These are phyloP conservation scores for Didymella segeticola DNA, from an alignment of 2,329 filamentous ascomycete species.

Conservation along the genomic window DNA sequence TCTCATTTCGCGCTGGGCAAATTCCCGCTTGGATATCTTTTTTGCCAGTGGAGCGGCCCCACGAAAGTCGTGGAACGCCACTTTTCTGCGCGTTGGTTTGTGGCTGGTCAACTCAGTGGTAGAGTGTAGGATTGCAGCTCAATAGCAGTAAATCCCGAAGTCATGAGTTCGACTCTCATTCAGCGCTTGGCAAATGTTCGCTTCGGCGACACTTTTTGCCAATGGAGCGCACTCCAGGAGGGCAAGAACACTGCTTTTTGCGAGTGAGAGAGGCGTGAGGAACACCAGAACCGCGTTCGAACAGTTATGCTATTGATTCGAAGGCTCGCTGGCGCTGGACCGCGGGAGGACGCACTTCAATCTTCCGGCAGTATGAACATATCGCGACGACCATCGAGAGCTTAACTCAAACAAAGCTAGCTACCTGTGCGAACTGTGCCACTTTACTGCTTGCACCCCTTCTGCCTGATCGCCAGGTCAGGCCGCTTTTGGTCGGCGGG, in stretches of 20 bases:
- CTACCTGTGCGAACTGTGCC: slow-evolving; percentile 7
- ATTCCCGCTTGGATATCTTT: too few relatives aligned
- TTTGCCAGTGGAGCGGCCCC: too few relatives aligned
- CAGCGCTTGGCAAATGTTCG: slow-evolving; percentile 23
- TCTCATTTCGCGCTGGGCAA: too few relatives aligned
- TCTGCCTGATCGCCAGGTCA: not conserved
- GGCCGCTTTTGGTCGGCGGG: slow-evolving; percentile 6
- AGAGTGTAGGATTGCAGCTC: slow-evolving; percentile 35
- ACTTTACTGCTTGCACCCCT: not conserved
- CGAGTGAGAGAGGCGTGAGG: not conserved
- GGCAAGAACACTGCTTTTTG: not conserved
- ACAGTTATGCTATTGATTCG: too few relatives aligned
- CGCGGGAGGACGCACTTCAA: not conserved
- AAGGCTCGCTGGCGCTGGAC: not conserved
- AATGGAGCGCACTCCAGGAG: not conserved
- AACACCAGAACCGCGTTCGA: not conserved
- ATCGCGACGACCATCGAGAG: not conserved
- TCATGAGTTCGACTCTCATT: slow-evolving; percentile 40
- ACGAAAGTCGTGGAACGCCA: too few relatives aligned
- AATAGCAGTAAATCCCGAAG: slow-evolving; percentile 32
- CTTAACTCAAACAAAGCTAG: not conserved
- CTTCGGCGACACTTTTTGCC: not conserved
- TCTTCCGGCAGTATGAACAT: not conserved
- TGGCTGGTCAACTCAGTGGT: slow-evolving; percentile 24
- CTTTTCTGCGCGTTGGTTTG: too few relatives aligned